These are phyloP conservation scores for Erucastrum elatum DNA, from an alignment of 345 rosid genomes.

Conservation along the genomic window DNA sequence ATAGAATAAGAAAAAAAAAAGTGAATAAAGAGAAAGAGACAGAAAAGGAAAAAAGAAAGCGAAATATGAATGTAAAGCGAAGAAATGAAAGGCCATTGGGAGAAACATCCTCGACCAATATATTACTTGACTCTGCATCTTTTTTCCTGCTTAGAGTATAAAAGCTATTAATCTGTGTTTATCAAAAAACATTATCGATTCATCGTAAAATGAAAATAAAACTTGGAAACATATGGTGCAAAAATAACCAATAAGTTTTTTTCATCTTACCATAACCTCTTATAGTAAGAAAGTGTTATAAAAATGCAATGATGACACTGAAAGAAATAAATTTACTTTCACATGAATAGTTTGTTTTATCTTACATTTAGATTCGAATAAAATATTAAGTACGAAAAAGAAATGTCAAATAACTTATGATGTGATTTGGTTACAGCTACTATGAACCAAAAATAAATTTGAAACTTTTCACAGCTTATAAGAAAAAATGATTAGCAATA, in stretches of 20 bases:
- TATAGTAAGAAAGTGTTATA: not conserved
- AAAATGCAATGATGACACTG: not conserved
- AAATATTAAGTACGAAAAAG: not conserved
- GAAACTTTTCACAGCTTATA: not conserved
- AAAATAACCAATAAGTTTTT: not conserved
- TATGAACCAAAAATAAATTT: not conserved
- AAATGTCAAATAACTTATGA: not conserved
- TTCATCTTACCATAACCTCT: not conserved
- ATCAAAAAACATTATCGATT: not conserved
- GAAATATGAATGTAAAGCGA: conserved; percentile 46
- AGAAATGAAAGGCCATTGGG: conserved; percentile 15
- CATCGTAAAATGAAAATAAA: not conserved
- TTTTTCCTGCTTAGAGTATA: conserved; percentile 2
- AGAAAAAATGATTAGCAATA: not conserved
- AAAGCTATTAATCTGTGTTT: conserved; percentile 6
- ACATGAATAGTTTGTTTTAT: conserved; percentile 4
- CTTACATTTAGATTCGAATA: not conserved
- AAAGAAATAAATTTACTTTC: not conserved
- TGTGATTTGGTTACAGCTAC: conserved; percentile 12
- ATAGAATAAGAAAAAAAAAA: conserved; percentile 37
- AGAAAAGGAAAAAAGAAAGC: conserved; percentile 41
- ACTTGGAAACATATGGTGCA: not conserved
- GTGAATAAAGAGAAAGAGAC: conserved; percentile 26
- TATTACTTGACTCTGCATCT: conserved; percentile 34
- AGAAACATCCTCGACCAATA: conserved; percentile 26